Percentiles rank a stretch among this genome's conserved stretches.
These are phyloP conservation scores for Carpinus fangiana DNA, from an alignment of 306 rosid species.

Conservation along the genomic window DNA sequence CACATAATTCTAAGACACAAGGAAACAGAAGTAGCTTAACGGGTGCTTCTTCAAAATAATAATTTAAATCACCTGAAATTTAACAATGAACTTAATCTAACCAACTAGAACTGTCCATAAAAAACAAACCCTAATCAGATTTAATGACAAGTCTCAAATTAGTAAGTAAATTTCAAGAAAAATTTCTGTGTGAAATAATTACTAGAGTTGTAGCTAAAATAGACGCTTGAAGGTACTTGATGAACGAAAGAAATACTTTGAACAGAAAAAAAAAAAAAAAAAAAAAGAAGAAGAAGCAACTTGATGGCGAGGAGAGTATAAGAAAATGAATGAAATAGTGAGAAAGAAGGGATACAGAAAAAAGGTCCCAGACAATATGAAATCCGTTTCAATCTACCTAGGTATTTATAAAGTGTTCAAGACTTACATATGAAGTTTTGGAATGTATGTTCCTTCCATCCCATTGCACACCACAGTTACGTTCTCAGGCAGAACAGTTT, in stretches of 20 bases:
- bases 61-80: not conserved
- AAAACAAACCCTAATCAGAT: slow-evolving; percentile 12
- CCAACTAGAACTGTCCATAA: not conserved
- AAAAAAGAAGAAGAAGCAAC: not conserved
- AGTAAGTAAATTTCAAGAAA: not conserved
- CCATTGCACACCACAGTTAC: slow-evolving; percentile 88
- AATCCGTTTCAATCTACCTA: slow-evolving; percentile 8
- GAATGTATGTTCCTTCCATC: slow-evolving; percentile 85
- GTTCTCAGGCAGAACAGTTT: slow-evolving; percentile 49
- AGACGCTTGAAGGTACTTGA: not conserved
- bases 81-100: not conserved
- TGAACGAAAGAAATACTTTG: not conserved
- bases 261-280: not conserved
- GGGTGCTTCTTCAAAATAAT: slow-evolving; percentile 10
- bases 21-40: slow-evolving; percentile 26
- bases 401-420: slow-evolving; percentile 19
- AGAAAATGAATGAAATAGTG: not conserved
- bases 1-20: slow-evolving; percentile 66
- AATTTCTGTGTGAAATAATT: not conserved
- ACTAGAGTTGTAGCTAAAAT: not conserved
- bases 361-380: not conserved
- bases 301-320: not conserved
- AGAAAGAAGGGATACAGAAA: not conserved
- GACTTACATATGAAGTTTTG: slow-evolving; percentile 84
- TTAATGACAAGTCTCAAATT: slow-evolving; percentile 12